Conservation (phyloP, 768 basidiomycete genomes). For the Mycena alexandri region DNA sequence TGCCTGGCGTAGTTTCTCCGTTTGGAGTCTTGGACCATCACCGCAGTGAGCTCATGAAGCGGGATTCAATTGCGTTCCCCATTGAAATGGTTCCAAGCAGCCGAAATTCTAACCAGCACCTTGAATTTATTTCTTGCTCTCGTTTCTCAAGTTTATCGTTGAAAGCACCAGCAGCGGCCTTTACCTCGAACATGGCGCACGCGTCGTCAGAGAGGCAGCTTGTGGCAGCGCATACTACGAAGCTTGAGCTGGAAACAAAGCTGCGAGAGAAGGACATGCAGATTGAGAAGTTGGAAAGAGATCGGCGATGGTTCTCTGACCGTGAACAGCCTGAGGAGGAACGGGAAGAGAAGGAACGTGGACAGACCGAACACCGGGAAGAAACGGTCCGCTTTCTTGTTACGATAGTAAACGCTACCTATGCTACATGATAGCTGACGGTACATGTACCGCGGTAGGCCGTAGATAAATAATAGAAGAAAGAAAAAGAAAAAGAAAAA, state of each 20-base stretch:
- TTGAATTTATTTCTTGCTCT: slow-evolving; percentile 23
- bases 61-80: slow-evolving; percentile 66
- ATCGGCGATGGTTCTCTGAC: slow-evolving; percentile 77
- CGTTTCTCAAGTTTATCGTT: slow-evolving; percentile 66
- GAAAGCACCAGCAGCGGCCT: slow-evolving; percentile 78
- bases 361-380: slow-evolving; percentile 61
- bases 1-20: too few relatives aligned
- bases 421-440: too few relatives aligned
- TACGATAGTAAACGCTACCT: too few relatives aligned
- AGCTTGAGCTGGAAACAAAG: slow-evolving; percentile 75
- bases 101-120: slow-evolving; percentile 29
- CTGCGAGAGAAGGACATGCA: slow-evolving; percentile 72
- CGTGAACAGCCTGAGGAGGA: slow-evolving; percentile 79
- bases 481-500: too few relatives aligned
- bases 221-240: slow-evolving; percentile 68
- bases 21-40: neutral
- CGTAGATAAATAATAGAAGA: too few relatives aligned
- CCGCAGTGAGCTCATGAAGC: slow-evolving; percentile 52
- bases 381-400: slow-evolving; percentile 64
- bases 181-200: slow-evolving; percentile 71
- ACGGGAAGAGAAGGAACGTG: slow-evolving; percentile 73
- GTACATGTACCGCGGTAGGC: too few relatives aligned
- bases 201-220: slow-evolving; percentile 77
- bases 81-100: slow-evolving; percentile 20
- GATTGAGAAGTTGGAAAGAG: slow-evolving; percentile 77